A percentile compares a stretch with the other conserved stretches of the same genome.
Evolutionary conservation across 202 grass and related monocot genomes (phyloP).

Genomic region (Zizania palustris): DNA sequence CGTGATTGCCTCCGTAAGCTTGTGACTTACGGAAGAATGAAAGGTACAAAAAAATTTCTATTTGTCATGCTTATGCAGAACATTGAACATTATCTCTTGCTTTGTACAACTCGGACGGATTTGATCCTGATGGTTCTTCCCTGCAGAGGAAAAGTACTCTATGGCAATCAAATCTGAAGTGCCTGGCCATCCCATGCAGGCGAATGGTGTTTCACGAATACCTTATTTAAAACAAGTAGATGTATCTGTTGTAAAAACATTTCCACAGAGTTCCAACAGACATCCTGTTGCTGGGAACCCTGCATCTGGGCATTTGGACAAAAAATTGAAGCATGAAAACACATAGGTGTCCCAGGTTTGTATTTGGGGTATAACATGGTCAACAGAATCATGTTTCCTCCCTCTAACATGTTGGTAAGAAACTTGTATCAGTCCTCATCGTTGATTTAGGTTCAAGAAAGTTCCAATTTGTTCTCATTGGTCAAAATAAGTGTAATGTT

Average conservation of each 20-base stretch:
- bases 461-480: slow-evolving; percentile 38
- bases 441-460: slow-evolving; percentile 45
- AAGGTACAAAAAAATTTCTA: slow-evolving; percentile 65
- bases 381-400: slow-evolving; percentile 46
- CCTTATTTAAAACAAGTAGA: slow-evolving; percentile 43
- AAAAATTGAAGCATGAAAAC: slow-evolving; percentile 51
- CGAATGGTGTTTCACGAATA: slow-evolving; percentile 53
- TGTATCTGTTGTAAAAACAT: slow-evolving; percentile 50
- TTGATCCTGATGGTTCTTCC: slow-evolving; percentile 35
- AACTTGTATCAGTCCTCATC: slow-evolving; percentile 43
- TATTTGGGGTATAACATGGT: slow-evolving; percentile 47
- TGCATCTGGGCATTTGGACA: slow-evolving; percentile 49
- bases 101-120: slow-evolving; percentile 26
- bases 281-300: slow-evolving; percentile 44
- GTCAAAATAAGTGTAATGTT: slow-evolving; percentile 51
- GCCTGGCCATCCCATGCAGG: slow-evolving; percentile 44
- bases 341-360: slow-evolving; percentile 33
- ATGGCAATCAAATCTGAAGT: slow-evolving; percentile 53
- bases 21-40: slow-evolving; percentile 66
- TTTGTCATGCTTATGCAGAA: slow-evolving; percentile 27
- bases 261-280: slow-evolving; percentile 52
- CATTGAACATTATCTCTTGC: neutral
- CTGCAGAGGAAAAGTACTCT: slow-evolving; percentile 58
- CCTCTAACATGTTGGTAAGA: slow-evolving; percentile 41
- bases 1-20: slow-evolving; percentile 76